Evolutionary conservation across 164 flowering plant species (phyloP).

Genomic region (Magnolia officinalis): DNA sequence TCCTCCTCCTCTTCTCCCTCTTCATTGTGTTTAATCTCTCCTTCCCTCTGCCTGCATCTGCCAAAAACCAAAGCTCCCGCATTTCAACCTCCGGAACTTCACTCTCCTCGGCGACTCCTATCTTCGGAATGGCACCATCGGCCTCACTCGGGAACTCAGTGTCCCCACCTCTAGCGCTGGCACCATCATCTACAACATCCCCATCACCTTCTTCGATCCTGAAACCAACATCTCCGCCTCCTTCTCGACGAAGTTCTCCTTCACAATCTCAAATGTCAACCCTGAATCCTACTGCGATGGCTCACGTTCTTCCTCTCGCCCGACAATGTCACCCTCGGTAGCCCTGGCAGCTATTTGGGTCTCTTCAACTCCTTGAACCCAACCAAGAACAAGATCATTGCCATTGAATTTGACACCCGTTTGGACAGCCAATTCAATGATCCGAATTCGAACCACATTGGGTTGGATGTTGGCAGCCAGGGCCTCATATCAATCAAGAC

Average conservation of each 20-base stretch:
- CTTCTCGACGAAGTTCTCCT: conserved; percentile 67
- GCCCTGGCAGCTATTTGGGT: no score
- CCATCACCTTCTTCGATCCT: conserved; percentile 53
- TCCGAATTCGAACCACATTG: conserved; percentile 71
- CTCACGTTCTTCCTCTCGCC: conserved; percentile 70
- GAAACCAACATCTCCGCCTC: conserved; percentile 61
- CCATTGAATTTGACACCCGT: no score
- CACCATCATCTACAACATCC: conserved; percentile 50
- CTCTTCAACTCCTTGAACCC: no score
- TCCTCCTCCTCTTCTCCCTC: conserved; percentile 26
- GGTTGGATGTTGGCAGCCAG: conserved; percentile 56
- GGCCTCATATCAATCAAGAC: conserved; percentile 47
- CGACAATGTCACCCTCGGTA: no score
- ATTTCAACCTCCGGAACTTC: conserved; percentile 60
- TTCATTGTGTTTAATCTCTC: conserved; percentile 9
- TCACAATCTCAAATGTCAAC: conserved; percentile 51
- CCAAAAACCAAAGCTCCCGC: conserved; percentile 32
- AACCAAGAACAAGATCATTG: no score
- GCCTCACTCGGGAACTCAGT: conserved; percentile 61
- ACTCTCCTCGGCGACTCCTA: conserved; percentile 88
- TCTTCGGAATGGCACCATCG: conserved; percentile 69
- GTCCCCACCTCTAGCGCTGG: conserved; percentile 88
- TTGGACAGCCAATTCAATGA: conserved; percentile 55
- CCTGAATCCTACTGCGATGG: conserved; percentile 68
- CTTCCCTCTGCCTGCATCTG: neutral